Evolutionary conservation across 129 eudicot genomes (phyloP).

Genomic region (Apium graveolens): DNA sequence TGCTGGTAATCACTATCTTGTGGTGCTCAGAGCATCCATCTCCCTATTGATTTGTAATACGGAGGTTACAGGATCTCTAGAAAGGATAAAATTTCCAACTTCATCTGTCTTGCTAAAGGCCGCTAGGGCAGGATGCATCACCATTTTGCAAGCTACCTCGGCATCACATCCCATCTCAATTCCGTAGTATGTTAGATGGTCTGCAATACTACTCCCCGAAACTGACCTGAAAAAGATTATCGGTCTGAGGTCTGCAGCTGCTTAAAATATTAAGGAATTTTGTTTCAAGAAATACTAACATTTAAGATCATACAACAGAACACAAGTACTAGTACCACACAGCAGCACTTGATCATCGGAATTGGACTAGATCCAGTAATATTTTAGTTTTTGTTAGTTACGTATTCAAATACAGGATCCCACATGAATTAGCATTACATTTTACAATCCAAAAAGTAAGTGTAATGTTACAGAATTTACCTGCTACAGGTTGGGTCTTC

Average conservation of each 20-base stretch:
- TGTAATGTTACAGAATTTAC: conserved; percentile 18
- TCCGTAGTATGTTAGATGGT: conserved; percentile 66
- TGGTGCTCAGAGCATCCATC: conserved; percentile 1
- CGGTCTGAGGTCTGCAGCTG: conserved; percentile 8
- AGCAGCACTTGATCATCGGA: neutral
- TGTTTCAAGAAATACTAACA: neutral
- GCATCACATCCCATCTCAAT: conserved; percentile 69
- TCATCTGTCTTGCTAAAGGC: conserved; percentile 39
- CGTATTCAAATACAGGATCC: neutral
- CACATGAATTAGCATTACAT: neutral
- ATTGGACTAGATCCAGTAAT: neutral
- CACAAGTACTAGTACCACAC: neutral
- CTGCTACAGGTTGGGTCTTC: conserved; percentile 98
- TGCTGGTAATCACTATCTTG: neutral
- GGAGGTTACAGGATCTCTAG: conserved; percentile 36
- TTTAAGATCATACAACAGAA: neutral
- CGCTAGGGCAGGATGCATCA: conserved; percentile 43
- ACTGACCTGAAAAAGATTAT: conserved; percentile 61
- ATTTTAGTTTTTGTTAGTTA: neutral
- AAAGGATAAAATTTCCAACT: conserved; percentile 56
- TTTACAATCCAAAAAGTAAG: neutral
- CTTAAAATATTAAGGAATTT: neutral
- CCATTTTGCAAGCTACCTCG: conserved; percentile 53
- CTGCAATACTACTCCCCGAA: conserved; percentile 72
- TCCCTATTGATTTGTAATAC: conserved; percentile 23